These are phyloP conservation scores for Podila epigama DNA, from an alignment of 192 early-diverging fungal species.

Conservation along the genomic window DNA sequence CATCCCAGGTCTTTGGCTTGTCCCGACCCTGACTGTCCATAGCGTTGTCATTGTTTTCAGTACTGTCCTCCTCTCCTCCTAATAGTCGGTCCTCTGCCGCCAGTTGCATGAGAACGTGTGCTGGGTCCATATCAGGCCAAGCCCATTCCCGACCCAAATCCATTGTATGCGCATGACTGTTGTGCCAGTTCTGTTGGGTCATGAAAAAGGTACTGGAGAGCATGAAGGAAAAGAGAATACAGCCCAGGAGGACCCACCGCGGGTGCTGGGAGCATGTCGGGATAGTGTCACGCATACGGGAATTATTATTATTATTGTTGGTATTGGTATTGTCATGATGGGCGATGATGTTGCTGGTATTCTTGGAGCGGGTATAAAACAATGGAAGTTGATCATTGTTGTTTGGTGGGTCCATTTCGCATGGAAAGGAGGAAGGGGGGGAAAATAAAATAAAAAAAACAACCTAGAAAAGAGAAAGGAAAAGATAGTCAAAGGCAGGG, in stretches of 20 bases:
- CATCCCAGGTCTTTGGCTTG: constrained; percentile 12
- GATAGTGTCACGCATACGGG: no score
- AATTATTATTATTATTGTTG: neutral
- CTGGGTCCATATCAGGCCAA: constrained; percentile 20
- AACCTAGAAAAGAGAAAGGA: neutral
- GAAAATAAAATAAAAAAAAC: neutral
- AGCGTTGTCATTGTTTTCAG: neutral
- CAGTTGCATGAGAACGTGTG: neutral
- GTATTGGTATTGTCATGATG: neutral
- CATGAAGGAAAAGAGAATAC: constrained; percentile 19
- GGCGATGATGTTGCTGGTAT: neutral
- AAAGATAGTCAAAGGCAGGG: neutral
- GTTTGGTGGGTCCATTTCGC: neutral
- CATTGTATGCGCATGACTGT: neutral
- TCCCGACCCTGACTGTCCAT: neutral
- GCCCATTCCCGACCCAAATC: constrained; percentile 1
- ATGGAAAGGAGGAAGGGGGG: neutral
- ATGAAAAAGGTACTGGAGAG: constrained; percentile 15
- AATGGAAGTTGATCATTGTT: neutral
- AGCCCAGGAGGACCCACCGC: constrained; percentile 14
- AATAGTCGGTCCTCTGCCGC: neutral
- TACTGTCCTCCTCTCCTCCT: neutral
- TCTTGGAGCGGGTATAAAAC: neutral
- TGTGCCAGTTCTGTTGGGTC: constrained; percentile 2
- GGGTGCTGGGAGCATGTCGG: constrained; percentile 20